Evolutionary conservation across 106 monocot genomes (phyloP), one percentile per base, ranked within the genome.

Genomic region (Acorus gramineus): DNA sequence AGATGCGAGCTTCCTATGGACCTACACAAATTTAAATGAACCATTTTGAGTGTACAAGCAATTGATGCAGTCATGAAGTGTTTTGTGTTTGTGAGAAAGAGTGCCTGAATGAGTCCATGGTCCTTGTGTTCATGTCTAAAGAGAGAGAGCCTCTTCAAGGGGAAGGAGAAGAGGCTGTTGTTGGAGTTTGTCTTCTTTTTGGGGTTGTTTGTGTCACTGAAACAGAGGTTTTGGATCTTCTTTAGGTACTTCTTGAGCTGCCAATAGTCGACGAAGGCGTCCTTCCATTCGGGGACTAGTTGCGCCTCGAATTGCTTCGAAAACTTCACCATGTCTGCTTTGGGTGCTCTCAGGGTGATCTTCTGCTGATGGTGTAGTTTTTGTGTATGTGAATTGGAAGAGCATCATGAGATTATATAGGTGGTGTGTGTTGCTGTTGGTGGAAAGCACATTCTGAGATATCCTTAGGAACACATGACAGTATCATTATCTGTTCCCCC

Each of bases 221-320:
- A 49, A 13, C 49, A 8, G 63, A 66, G 74, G 46, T 59, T 49
- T 57, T 85, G 82, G 73, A 98, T 85, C 77, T 77, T 88, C 73
- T 98, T 92, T 5, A 98, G 69, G 67, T 92, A 91, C 69, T 86
- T 98, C 70, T 92, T 98, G 3, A 98, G 81, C 54, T 80, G 88
- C 81, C 85, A 78, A 66, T 98, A 98, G 65, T 98, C 98, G 6
- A 98, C 92, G 65, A 98, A 98, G 44, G 98, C 98, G 44, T 98
- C 85, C 82, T 92, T 98, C 98, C 98, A 98, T 54, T 98, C 98
- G 11, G 98, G 98, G 51, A 98, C 89, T 12, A 98, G 77, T 75
- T 92, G 92, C 43, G 81, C 98, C 64, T 92, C 88, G 69, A 92
- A 92, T 63, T 98, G 98, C 76, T 98, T 98, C 5, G 92, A 92